Percentiles rank a stretch among this genome's conserved stretches.
Conservation (phyloP, 345 rosid species). For the Eucalyptus curtisii region DNA sequence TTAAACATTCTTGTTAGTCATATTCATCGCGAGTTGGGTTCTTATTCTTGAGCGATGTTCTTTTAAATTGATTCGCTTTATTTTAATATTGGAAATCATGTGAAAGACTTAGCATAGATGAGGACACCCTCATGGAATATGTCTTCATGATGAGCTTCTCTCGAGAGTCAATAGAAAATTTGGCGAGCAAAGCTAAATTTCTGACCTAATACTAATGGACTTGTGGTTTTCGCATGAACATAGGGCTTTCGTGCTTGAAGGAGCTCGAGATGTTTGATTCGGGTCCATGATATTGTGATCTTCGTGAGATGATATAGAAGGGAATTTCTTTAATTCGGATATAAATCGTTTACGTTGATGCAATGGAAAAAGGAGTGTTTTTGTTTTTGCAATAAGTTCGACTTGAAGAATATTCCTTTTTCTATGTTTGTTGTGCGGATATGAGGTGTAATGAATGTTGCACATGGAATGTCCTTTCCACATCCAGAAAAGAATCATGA, state of each 20-base stretch:
- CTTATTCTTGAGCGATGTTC: rapidly evolving
- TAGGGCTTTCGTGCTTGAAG: not conserved
- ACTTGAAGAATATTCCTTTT: not conserved
- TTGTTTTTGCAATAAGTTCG: not conserved
- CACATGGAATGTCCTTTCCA: not conserved
- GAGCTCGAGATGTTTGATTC: not conserved
- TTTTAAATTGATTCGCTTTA: not conserved
- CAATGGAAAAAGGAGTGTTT: not conserved
- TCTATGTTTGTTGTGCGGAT: not conserved
- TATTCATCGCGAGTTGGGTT: not conserved
- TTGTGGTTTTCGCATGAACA: not conserved
- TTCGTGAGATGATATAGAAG: not conserved
- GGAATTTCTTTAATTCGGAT: not conserved
- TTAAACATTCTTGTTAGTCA: rapidly evolving
- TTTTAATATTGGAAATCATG: not conserved
- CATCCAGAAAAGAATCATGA: not conserved
- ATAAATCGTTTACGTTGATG: not conserved
- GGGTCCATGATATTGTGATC: not conserved
- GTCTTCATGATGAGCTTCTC: not conserved
- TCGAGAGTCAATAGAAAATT: not conserved
- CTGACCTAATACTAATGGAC: rapidly evolving
- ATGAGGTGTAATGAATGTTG: not conserved
- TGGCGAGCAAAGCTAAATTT: no score
- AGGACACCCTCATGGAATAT: not conserved
- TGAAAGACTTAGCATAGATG: rapidly evolving